Base-by-base conservation (phyloP, 495 filamentous ascomycete species). In the Aspergillus ostianus region DNA sequence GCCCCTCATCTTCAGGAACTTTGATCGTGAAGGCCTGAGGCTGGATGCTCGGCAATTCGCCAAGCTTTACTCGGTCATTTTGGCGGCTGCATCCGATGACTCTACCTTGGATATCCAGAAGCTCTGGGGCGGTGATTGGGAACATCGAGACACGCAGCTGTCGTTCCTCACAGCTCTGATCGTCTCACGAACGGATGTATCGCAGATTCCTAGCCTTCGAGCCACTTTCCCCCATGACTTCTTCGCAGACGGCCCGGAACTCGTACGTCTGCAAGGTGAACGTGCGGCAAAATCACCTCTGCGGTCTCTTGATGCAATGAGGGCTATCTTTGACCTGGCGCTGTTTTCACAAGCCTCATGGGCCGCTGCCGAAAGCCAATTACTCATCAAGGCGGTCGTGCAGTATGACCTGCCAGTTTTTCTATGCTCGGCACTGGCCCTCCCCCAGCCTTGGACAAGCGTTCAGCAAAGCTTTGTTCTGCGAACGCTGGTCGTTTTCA, bases 61-160 rank as follows among this genome's bases (percentile, higher is more conserved):
- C 36, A 84, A 83, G 29, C 72, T 99, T 13, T 93, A 91, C 71
- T 79, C 87, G 55, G 89, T 87, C 18, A 77, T 99, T 26, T 75
- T 90, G 29, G 85, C 85, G 2, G 77, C 90, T 55, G 89, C 90
- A 44, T 77, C 73, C 49, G 84, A 87, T 23, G 82, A 87, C 46
- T 65, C 74, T 27, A 80, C 68, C 55, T 80, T 89, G 67, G 87
- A 96, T 71, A 84, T 97, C 49, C 89, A 96, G 70, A 83, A 80
- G 44, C 81, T 99, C 23, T 98, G 93, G 94, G 91, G 92, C 58
- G 93, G 92, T 36, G 81, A 86, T 49, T 98, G 95, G 94, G 84
- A 90, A 51, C 81, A 95, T 55, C 83, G 86, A 19, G 84, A 92
- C 49, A 90, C 95, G 0, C 95, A 97, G 58, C 82, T 98, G 54